Evolutionary conservation across 805 yeast genomes (phyloP), one percentile per base, ranked within the genome.

Genomic region (Millerozyma acaciae): DNA sequence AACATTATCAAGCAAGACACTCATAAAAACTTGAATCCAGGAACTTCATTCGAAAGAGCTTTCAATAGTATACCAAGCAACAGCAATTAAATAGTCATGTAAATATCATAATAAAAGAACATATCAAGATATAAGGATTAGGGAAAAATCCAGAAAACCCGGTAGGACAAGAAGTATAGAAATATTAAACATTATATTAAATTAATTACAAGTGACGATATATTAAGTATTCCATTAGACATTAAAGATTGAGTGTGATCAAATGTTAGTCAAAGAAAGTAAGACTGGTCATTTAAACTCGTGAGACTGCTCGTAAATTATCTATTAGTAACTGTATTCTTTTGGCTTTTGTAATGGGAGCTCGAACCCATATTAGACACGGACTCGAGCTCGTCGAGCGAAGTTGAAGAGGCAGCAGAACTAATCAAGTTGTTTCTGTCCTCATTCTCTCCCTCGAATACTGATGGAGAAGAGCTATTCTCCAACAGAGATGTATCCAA

Each of bases 1-100:
- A 75, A 77, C 37, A 70, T 89, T 22, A 70, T 83, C 34, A 85
- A 78, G 55, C 78, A 79, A 33, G 70, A 75, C 44, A 71, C 75
- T 42, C 62, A 59, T 21, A 66, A 69, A 41, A 62, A 62, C 23
- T 65, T 80, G 38, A 78, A 77, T 42, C 68, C 72, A 12, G 79
- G 80, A 14, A 61, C 78, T 16, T 75, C 87, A 1, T 60, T 77
- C 34, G 75, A 75, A 34, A 73, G 76, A 34, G 59, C 60, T 19
- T 42, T 44, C 14, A 38, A 35, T 30, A 31, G 45, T 16, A 32
- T 40, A 24, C 33, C 43, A 8, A n/a, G n/a, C n/a, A n/a, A n/a
- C n/a, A n/a, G n/a, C n/a, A n/a, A n/a, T n/a, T n/a, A n/a, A n/a
- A n/a, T n/a, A n/a, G n/a, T n/a, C n/a, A n/a, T n/a, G n/a, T n/a